These are phyloP conservation scores for Coemansia sp. DNA, from an alignment of 192 early-diverging fungal species.

Conservation along the genomic window DNA sequence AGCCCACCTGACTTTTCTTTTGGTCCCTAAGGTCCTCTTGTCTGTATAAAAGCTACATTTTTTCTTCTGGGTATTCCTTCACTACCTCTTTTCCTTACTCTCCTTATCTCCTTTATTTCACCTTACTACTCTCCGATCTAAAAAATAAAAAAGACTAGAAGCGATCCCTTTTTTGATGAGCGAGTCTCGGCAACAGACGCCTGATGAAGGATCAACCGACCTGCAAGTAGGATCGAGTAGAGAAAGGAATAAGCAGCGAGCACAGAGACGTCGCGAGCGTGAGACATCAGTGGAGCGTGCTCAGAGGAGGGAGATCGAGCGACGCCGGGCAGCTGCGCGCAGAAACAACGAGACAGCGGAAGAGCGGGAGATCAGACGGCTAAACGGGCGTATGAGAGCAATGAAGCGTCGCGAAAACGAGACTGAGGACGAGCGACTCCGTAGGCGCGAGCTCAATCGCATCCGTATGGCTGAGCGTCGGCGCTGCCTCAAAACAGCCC, in stretches of 20 bases:
- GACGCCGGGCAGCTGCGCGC: conserved; percentile 18
- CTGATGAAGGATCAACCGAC: neutral
- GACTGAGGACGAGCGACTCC: conserved; percentile 26
- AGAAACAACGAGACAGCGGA: conserved; percentile 21
- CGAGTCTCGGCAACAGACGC: neutral
- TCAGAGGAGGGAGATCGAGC: conserved; percentile 27
- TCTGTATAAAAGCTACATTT: no score
- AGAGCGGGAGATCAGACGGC: conserved; percentile 22
- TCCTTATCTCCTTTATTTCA: neutral
- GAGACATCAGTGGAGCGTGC: conserved; percentile 26
- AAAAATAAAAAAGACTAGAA: neutral
- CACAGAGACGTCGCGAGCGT: conserved; percentile 17
- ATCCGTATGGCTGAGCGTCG: conserved; percentile 33
- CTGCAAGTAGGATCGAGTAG: conserved; percentile 1
- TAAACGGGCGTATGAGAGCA: conserved; percentile 23
- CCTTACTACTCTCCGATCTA: neutral
- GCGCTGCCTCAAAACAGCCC: neutral
- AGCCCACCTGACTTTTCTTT: neutral
- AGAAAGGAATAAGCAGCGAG: conserved; percentile 30
- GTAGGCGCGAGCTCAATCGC: conserved; percentile 26
- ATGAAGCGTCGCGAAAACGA: conserved; percentile 30
- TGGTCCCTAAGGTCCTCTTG: neutral
- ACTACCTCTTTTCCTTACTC: neutral
- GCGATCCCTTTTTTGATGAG: neutral
- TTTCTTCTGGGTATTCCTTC: no score